Base-by-base conservation (phyloP, 139 green algal genomes). In the Auxenochlorella protothecoides region DNA sequence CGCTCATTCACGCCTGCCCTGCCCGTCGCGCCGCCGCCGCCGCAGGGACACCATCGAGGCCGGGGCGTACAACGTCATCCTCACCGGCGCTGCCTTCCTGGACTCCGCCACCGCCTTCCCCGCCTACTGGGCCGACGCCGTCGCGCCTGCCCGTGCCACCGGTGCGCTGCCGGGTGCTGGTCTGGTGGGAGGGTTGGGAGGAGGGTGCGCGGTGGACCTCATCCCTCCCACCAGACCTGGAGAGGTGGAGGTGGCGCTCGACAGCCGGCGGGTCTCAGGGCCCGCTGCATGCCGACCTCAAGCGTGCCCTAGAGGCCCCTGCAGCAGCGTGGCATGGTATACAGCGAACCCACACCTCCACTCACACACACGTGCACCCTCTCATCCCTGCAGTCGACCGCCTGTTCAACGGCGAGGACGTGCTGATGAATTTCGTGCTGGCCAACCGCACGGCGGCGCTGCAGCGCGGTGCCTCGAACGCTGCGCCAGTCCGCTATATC, bases 391-490 rank as follows among this genome's bases (percentile, higher is more conserved):
- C 54, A 61, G 81, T 86, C 52, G 81, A 86, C 72, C 11, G n/a
- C 0, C 68, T 83, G 13, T 85, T 84, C 63, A 86, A 86, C 73
- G 78, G 82, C 52, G 82, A 87, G 16, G 82, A 87, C 65, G 61
- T 87, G 69, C 68, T 87, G 67, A 71, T 85, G 63, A 87, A 87
- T 71, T 85, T 81, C 68, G 68, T 87, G 44, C 63, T 87, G 65
- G 76, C 76, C 3, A 81, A 77, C 16, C 51, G 15, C 8, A 73
- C 63, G 5, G 27, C 27, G 27, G 27, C 27, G 27, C 27, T 44
- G 27, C 27, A 44, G 27, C 27, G 27, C 27, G 27, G 27, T 44
- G 27, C 27, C 27, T 44, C 27, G 27, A 44, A 0, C 27, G 27
- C 27, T 44, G 27, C 27, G 27, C 27, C 27, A 44, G 27, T 44